Evolutionary conservation across 1,284 basidiomycete species (phyloP), one percentile per base, ranked within the genome.

Genomic region (Ustilago crameri): DNA sequence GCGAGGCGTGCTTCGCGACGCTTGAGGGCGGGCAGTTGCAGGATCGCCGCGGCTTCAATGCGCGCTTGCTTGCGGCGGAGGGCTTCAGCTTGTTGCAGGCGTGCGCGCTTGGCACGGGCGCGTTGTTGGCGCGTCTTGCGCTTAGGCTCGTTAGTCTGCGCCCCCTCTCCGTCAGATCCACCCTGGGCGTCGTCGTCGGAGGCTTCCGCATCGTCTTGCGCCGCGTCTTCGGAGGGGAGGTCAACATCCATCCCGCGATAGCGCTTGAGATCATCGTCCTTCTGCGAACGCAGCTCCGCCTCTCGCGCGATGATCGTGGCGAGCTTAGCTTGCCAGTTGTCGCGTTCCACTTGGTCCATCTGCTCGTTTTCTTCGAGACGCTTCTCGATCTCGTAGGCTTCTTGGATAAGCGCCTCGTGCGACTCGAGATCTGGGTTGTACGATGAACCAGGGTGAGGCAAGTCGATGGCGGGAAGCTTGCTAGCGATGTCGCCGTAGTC

Each of bases 401-500:
- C 81, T 14, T 88, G 85, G 17, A 98, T 84, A 2, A 97, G 88
- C 44, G 89, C 88, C 58, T 90, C 88, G 82, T 97, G 93, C 0
- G 90, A 88, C 9, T 88, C 87, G 15, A 88, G 89, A 0, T 90
- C 88, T 0, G 95, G 95, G 83, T 98, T 98, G 84, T 98, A 98
- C n/a, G 93, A 95, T 7, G 90, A 88, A 18, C 95, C 95, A 26
- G 90, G 89, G 71, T 93, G 92, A 0, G 95, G 95, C 7, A 88
- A 84, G 1, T 87, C 84, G 1, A 95, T 87, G 0, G 92, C 90
- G 4, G 90, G 88, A 0, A 81, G 73, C 1, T 49, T 43, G 26
- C 49, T 49, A 5, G 59, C 60, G 23, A 68, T 75, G 55, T 24
- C 78, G 50, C 30, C 30, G 41, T 56, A 34, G 7, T 61, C 56